Percentiles rank a stretch among this genome's conserved stretches.
phyloP scores from a whole-genome alignment of 257 asterid genomes.

The Capsicum baccatum region DNA sequence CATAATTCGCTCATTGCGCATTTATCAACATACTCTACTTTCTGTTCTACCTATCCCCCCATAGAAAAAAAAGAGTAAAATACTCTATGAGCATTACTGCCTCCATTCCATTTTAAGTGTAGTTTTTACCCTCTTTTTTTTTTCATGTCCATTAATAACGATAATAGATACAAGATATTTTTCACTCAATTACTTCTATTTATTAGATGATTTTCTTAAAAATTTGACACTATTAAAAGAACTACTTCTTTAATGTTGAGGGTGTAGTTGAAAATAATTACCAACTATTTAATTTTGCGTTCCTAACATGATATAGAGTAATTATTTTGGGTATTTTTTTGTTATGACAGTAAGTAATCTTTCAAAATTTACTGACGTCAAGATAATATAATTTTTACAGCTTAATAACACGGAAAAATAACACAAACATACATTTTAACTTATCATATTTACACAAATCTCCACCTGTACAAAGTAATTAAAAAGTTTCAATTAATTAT shows the following conservation, averaged over 20 bases:
- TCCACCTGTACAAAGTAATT: too few relatives aligned
- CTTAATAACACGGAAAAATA: not conserved
- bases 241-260: too few relatives aligned
- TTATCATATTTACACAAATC: too few relatives aligned
- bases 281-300: too few relatives aligned
- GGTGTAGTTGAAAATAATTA: too few relatives aligned
- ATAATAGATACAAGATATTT: not conserved
- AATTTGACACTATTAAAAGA: too few relatives aligned
- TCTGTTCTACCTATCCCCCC: not conserved
- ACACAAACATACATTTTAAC: too few relatives aligned
- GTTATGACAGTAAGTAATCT: not conserved
- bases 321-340: too few relatives aligned
- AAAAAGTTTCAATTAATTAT: too few relatives aligned
- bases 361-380: not conserved
- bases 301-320: too few relatives aligned
- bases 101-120: too few relatives aligned
- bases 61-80: not conserved
- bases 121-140: not conserved
- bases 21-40: not conserved
- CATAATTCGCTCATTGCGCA: not conserved
- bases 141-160: not conserved
- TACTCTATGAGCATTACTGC: too few relatives aligned
- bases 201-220: not conserved
- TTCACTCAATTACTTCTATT: not conserved
- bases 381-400: not conserved